phyloP scores from a whole-genome alignment of 441 rosid species.

The Gossypium gossypioides region DNA sequence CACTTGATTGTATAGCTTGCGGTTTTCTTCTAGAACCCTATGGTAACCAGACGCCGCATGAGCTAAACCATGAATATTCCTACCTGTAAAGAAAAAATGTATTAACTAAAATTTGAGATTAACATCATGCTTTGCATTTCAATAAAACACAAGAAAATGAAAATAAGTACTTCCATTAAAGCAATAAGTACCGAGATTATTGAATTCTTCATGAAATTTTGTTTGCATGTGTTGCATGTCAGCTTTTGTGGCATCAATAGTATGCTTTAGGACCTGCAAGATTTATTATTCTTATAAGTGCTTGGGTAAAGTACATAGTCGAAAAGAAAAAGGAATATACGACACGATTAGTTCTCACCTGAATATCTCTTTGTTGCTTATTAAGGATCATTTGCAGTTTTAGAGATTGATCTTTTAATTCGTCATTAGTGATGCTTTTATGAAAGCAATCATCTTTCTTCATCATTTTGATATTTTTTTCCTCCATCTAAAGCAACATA shows the following conservation, averaged over 20 bases:
- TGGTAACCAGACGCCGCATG: constrained; percentile 58
- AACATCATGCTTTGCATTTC: background rate
- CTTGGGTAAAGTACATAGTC: constrained; percentile 9
- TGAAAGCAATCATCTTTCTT: constrained; percentile 41
- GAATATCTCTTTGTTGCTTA: constrained; percentile 60
- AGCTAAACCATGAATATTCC: constrained; percentile 49
- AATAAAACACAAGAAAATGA: background rate
- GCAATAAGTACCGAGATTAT: constrained; percentile 51
- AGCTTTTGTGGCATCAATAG: constrained; percentile 57
- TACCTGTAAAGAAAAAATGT: constrained; percentile 33
- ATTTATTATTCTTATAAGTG: constrained; percentile 3
- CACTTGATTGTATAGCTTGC: constrained; percentile 58
- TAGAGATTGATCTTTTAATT: constrained; percentile 32
- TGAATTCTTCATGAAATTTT: constrained; percentile 76
- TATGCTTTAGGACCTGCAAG: constrained; percentile 56
- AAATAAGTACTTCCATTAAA: background rate
- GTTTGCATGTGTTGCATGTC: constrained; percentile 80
- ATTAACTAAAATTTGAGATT: constrained; percentile 7
- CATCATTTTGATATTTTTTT: constrained; percentile 29
- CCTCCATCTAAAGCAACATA: constrained; percentile 42
- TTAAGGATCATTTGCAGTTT: constrained; percentile 51
- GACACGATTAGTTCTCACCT: constrained; percentile 29
- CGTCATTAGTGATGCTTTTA: constrained; percentile 34
- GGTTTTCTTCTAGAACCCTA: constrained; percentile 63
- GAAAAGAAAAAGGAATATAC: constrained; percentile 2